A percentile compares a stretch with the other conserved stretches of the same genome.
Conservation (phyloP, 2,329 filamentous ascomycete genomes). For the Dactylonectria estremocensis region DNA sequence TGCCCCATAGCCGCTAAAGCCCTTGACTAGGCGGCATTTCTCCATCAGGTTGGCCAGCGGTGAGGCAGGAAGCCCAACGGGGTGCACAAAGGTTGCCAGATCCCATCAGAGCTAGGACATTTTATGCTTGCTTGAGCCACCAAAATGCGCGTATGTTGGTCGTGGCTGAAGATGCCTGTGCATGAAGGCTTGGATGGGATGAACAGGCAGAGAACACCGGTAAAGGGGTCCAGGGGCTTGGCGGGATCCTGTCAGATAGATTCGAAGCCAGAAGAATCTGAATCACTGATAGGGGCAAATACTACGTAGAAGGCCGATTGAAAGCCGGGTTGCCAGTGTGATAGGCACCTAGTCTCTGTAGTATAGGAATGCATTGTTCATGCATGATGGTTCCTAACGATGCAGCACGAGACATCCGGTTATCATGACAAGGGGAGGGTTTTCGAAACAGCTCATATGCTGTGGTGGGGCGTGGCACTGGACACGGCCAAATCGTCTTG, state of each 20-base stretch:
- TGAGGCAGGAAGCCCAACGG: constrained; percentile 4
- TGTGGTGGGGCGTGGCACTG: constrained; percentile 20
- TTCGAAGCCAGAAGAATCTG: constrained; percentile 17
- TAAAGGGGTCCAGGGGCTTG: constrained; percentile 10
- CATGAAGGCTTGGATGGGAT: neutral
- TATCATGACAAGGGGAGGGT: neutral
- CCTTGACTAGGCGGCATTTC: constrained; percentile 6
- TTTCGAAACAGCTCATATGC: constrained; percentile 10
- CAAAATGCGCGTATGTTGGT: neutral
- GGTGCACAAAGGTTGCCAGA: neutral
- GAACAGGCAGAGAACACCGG: constrained; percentile 12
- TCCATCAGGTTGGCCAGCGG: neutral
- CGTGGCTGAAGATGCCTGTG: neutral
- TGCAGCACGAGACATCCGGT: neutral
- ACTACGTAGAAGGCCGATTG: constrained; percentile 15
- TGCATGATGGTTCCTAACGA: neutral
- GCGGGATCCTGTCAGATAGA: constrained; percentile 12
- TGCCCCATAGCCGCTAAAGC: neutral
- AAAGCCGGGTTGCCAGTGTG: constrained; percentile 1
- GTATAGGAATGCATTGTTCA: neutral
- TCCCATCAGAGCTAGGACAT: neutral
- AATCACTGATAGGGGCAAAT: constrained; percentile 1
- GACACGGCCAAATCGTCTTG: neutral
- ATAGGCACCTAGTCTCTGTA: neutral
- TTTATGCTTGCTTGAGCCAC: neutral